Conservation (phyloP, 495 filamentous ascomycete genomes). For the Ramalina intermedia region DNA sequence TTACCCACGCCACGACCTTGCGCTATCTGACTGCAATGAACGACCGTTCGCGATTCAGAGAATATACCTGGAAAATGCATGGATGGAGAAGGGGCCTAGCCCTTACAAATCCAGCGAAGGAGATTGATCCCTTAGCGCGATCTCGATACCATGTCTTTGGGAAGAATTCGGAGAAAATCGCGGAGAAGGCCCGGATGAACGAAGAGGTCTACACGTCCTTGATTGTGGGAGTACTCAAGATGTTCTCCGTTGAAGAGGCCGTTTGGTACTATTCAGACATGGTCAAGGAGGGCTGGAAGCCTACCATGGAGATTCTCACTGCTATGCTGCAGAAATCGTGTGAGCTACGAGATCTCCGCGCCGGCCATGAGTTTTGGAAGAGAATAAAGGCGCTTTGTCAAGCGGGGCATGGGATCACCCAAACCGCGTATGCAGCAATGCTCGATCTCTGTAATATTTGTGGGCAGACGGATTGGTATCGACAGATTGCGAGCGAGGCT, state of each 20-base stretch:
- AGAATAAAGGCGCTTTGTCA: neutral
- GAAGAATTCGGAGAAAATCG: neutral
- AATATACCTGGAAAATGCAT: slow-evolving; percentile 26
- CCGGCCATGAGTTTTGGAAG: slow-evolving; percentile 6
- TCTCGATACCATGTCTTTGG: slow-evolving; percentile 4
- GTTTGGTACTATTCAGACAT: slow-evolving; percentile 11
- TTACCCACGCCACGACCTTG: slow-evolving; percentile 38
- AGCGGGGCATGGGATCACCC: neutral
- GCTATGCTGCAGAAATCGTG: slow-evolving; percentile 10
- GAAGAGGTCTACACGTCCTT: slow-evolving; percentile 11
- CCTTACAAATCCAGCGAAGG: neutral
- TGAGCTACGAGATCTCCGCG: slow-evolving; percentile 4
- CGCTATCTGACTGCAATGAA: slow-evolving; percentile 34
- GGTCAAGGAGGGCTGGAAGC: slow-evolving; percentile 13
- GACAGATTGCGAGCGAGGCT: slow-evolving; percentile 7
- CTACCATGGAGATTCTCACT: slow-evolving; percentile 4
- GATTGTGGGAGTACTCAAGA: slow-evolving; percentile 11
- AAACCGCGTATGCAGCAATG: slow-evolving; percentile 8
- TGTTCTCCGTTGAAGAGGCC: slow-evolving; percentile 7
- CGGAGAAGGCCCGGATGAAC: slow-evolving; percentile 11
- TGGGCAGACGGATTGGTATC: neutral
- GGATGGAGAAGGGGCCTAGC: slow-evolving; percentile 15
- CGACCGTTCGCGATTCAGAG: slow-evolving; percentile 25
- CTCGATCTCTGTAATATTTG: slow-evolving; percentile 11
- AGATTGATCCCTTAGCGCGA: neutral